Evolutionary conservation across 257 asterid species (phyloP).

Genomic region (Plantago major): DNA sequence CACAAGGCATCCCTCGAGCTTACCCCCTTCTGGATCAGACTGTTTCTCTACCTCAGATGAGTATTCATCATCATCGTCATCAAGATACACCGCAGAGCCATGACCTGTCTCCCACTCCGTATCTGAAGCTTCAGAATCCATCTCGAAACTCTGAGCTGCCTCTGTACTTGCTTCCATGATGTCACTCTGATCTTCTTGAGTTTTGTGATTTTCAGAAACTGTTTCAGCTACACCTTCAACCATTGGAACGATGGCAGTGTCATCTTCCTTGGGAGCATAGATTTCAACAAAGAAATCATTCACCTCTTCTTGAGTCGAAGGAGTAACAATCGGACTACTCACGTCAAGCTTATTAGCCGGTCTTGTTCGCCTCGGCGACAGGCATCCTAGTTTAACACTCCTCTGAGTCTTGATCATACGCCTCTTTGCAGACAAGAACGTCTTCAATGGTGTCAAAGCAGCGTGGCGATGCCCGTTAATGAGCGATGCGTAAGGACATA

Average conservation of each 20-base stretch:
- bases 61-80: conserved; percentile 25
- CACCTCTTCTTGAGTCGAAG: conserved; percentile 24
- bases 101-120: conserved; percentile 49
- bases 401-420: conserved; percentile 51
- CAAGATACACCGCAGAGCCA: conserved; percentile 28
- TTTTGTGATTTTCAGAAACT: conserved; percentile 2
- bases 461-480: conserved; percentile 79
- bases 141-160: not conserved
- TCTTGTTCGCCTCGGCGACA: conserved; percentile 42
- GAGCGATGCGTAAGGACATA: conserved; percentile 78
- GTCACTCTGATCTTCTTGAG: not conserved
- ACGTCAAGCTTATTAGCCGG: conserved; percentile 15
- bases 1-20: not conserved
- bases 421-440: conserved; percentile 64
- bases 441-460: conserved; percentile 63
- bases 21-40: conserved; percentile 21
- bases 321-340: conserved; percentile 6
- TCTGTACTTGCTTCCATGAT: not conserved
- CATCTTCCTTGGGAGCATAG: conserved; percentile 31
- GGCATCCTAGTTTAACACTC: conserved; percentile 42
- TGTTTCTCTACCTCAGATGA: conserved; percentile 11
- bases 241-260: not conserved
- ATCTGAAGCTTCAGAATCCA: conserved; percentile 39
- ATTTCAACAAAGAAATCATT: conserved; percentile 51
- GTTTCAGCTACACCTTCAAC: conserved; percentile 10